These are phyloP conservation scores for Elymus sibiricus DNA, from an alignment of 176 grass and related monocot species.

Conservation along the genomic window DNA sequence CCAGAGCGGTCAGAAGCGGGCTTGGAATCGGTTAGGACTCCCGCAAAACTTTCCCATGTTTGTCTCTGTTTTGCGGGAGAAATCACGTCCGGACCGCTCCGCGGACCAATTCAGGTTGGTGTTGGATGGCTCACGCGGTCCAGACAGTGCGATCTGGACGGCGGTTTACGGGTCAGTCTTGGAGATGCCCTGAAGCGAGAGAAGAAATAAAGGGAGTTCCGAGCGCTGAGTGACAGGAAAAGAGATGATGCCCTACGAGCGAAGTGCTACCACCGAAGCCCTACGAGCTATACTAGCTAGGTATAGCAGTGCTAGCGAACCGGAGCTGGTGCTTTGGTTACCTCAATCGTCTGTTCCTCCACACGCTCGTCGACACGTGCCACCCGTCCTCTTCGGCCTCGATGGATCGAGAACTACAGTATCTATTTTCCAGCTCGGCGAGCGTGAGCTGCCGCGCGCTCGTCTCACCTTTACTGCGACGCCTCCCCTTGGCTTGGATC, in stretches of 20 bases:
- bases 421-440: not conserved
- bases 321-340: not conserved
- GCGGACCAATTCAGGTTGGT: too few relatives aligned
- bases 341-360: not conserved
- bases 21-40: too few relatives aligned
- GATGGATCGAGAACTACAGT: not conserved
- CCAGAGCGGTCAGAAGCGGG: too few relatives aligned
- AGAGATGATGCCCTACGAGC: conserved; percentile 11
- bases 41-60: too few relatives aligned
- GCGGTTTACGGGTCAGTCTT: too few relatives aligned
- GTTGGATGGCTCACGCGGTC: too few relatives aligned
- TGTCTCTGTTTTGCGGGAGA: too few relatives aligned
- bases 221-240: not conserved
- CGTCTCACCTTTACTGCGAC: not conserved
- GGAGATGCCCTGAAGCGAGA: too few relatives aligned
- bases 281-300: too few relatives aligned
- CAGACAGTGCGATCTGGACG: too few relatives aligned
- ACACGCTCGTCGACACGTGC: conserved; percentile 41
- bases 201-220: not conserved
- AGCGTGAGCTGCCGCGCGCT: not conserved
- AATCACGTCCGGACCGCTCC: too few relatives aligned
- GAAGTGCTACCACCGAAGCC: too few relatives aligned
- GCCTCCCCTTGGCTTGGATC: not conserved
- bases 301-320: not conserved
- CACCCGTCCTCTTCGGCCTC: not conserved